phyloP scores from a whole-genome alignment of 2,329 filamentous ascomycete genomes.

The Cercospora zeina region DNA sequence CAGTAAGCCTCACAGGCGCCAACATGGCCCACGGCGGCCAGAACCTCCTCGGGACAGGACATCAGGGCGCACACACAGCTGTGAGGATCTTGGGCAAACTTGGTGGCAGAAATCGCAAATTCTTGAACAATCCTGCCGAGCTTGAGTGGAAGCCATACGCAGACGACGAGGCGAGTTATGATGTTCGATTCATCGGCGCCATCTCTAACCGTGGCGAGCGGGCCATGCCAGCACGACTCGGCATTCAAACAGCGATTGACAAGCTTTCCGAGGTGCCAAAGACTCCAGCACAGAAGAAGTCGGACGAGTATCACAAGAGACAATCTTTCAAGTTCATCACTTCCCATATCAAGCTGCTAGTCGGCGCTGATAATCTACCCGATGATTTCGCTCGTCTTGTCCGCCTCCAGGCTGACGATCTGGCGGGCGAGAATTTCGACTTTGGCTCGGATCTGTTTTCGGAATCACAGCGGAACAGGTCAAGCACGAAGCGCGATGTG shows the following conservation, averaged over 20 bases:
- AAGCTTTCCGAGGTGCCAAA: conserved; percentile 82
- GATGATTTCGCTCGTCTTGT: conserved; percentile 85
- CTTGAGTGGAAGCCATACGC: conserved; percentile 80
- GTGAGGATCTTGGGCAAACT: conserved; percentile 97
- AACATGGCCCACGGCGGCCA: conserved; percentile 25
- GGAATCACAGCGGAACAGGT: conserved; percentile 74
- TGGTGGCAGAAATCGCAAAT: conserved; percentile 91
- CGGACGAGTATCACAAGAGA: conserved; percentile 86
- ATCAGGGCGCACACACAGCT: conserved; percentile 96
- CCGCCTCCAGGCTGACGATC: conserved; percentile 83
- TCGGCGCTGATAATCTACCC: conserved; percentile 82
- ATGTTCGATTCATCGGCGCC: conserved; percentile 84
- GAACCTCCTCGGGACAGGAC: conserved; percentile 44
- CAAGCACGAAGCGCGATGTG: conserved; percentile 79
- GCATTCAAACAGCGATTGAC: conserved; percentile 82
- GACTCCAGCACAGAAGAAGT: conserved; percentile 58
- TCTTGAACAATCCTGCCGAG: conserved; percentile 85
- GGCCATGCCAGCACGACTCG: conserved; percentile 81
- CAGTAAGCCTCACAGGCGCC: conserved; percentile 74
- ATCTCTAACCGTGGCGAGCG: conserved; percentile 68
- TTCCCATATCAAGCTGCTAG: conserved; percentile 83
- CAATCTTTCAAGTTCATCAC: conserved; percentile 87
- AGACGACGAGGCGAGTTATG: conserved; percentile 84
- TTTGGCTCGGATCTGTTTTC: conserved; percentile 70
- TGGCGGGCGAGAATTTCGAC: conserved; percentile 70